phyloP scores from a whole-genome alignment of 306 rosid genomes.

The Dalbergia oliveri region DNA sequence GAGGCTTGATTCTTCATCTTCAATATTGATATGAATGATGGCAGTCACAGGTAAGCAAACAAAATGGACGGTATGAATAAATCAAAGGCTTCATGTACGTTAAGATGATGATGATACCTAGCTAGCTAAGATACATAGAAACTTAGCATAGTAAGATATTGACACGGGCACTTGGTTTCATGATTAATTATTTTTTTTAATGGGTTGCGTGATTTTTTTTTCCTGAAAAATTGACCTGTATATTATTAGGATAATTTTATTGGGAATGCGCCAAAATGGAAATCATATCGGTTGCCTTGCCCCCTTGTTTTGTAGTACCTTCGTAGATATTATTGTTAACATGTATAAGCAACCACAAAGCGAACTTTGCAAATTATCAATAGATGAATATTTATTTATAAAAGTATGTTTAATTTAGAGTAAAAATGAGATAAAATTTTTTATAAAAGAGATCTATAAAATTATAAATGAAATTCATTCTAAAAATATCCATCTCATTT shows the following conservation, averaged over 20 bases:
- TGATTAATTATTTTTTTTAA: not conserved
- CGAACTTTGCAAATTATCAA: conserved; percentile 23
- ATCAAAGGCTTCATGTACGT: conserved; percentile 2
- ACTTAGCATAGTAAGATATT: not conserved
- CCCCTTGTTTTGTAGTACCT: conserved; percentile 45
- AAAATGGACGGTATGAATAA: conserved; percentile 12
- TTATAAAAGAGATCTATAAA: no score
- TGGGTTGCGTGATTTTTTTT: not conserved
- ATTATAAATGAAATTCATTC: no score
- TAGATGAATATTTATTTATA: conserved; percentile 1
- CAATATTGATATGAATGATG: not conserved
- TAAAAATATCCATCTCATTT: no score
- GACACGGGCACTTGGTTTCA: conserved; percentile 4
- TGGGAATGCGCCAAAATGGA: conserved; percentile 46
- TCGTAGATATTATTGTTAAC: conserved; percentile 29
- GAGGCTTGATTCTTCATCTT: conserved; percentile 25
- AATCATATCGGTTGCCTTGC: conserved; percentile 39
- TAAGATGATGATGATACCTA: conserved; percentile 27
- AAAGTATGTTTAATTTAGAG: no score
- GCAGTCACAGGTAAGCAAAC: conserved; percentile 18
- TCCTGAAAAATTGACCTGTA: not conserved
- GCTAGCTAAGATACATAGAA: not conserved
- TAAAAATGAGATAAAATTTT: no score
- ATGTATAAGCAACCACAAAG: conserved; percentile 7
- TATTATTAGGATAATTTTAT: not conserved